A percentile compares a stretch with the other conserved stretches of the same genome.
Evolutionary conservation across 441 rosid genomes (phyloP).

Genomic region (Biscutella laevigata): DNA sequence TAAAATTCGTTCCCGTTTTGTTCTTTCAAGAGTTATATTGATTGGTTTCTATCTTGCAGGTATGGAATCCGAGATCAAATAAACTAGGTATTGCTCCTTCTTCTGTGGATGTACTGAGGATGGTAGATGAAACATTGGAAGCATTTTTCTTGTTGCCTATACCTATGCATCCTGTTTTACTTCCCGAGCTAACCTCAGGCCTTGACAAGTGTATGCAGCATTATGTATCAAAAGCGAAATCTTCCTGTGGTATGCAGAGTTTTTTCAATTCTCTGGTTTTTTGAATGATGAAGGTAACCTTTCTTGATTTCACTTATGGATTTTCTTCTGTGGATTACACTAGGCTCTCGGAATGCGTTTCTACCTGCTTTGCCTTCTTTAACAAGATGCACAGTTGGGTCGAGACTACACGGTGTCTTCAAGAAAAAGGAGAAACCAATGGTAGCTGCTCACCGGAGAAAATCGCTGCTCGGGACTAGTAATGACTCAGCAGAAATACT

Average conservation of each 20-base stretch:
- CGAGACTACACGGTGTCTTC: constrained; percentile 45
- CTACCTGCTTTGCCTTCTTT: constrained; percentile 54
- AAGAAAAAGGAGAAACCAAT: constrained; percentile 48
- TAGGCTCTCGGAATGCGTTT: constrained; percentile 44
- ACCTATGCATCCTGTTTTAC: constrained; percentile 45
- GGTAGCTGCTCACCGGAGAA: constrained; percentile 35
- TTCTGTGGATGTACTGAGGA: constrained; percentile 53
- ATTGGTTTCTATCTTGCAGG: constrained; percentile 29
- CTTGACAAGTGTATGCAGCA: constrained; percentile 54
- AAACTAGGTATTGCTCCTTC: constrained; percentile 54
- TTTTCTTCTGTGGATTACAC: background rate
- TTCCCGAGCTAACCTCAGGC: constrained; percentile 47
- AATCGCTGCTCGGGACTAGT: constrained; percentile 37
- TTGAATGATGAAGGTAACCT: background rate
- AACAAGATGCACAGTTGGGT: constrained; percentile 52
- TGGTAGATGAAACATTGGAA: constrained; percentile 61
- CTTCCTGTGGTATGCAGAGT: constrained; percentile 51
- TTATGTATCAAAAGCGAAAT: constrained; percentile 48
- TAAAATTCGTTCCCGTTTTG: background rate
- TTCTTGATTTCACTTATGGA: background rate
- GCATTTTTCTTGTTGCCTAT: constrained; percentile 68
- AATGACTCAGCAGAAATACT: constrained; percentile 38
- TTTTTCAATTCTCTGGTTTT: background rate
- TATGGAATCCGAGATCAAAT: constrained; percentile 54
- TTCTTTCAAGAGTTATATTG: background rate